A percentile compares a stretch with the other conserved stretches of the same genome.
phyloP scores from a whole-genome alignment of 2,329 filamentous ascomycete species.

The Claviceps sp. region DNA sequence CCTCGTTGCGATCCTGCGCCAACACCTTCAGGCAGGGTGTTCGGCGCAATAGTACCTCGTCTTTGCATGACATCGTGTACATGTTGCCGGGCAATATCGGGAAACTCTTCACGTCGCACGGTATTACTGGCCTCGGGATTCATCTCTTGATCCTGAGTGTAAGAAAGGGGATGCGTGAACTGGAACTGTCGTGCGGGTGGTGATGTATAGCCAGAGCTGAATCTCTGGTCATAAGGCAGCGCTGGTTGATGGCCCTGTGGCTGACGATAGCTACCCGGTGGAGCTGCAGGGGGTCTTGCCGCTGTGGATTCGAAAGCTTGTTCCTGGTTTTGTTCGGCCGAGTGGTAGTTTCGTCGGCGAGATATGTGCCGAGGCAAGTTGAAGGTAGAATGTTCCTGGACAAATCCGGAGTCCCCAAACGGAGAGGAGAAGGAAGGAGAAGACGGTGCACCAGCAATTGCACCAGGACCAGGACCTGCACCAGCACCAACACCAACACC shows the following conservation, averaged over 20 bases:
- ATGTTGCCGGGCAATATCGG: slow-evolving; percentile 5
- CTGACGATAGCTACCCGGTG: slow-evolving; percentile 43
- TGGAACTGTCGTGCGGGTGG: background rate
- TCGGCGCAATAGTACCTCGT: slow-evolving; percentile 10
- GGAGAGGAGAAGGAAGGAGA: background rate
- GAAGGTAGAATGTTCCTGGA: slow-evolving; percentile 23
- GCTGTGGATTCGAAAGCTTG: slow-evolving; percentile 12
- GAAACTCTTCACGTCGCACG: slow-evolving; percentile 6
- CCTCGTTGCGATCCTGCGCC: slow-evolving; percentile 20
- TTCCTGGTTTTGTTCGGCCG: slow-evolving; percentile 25
- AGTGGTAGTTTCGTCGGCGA: slow-evolving; percentile 5
- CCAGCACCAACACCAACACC: background rate
- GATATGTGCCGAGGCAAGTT: slow-evolving; percentile 11
- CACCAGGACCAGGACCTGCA: background rate
- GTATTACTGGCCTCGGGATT: slow-evolving; percentile 14
- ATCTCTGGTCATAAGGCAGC: slow-evolving; percentile 12
- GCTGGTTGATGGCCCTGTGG: slow-evolving; percentile 23
- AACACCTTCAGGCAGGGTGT: slow-evolving; percentile 9
- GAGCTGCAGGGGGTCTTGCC: slow-evolving; percentile 36
- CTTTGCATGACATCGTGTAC: slow-evolving; percentile 11
- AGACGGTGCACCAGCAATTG: background rate
- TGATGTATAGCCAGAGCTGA: slow-evolving; percentile 7
- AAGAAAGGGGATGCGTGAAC: background rate
- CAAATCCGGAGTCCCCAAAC: background rate
- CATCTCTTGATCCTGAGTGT: slow-evolving; percentile 12